Evolutionary conservation across 768 basidiomycete genomes (phyloP), one percentile per base, ranked within the genome.

Genomic region (Podaxis mareebaensis): DNA sequence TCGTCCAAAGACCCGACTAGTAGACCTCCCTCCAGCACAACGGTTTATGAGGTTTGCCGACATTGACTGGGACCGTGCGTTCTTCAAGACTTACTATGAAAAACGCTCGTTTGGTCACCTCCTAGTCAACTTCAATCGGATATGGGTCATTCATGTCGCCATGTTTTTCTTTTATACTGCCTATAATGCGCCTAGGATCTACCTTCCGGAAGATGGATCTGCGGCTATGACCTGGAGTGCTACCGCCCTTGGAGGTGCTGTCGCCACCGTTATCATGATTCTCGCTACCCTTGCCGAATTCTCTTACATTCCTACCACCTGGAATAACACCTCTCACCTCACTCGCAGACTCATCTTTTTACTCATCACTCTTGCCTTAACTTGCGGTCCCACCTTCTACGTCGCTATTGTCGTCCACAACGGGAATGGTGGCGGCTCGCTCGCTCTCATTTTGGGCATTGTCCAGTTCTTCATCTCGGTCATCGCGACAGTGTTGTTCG

Each of bases 61-160:
- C 55, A 89, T 99, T 68, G 96, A 99, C 66, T 99, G 97, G 97
- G 90, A 91, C 70, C 83, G 89, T 28, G 96, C 89, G 3, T 99
- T 99, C 77, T 97, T 95, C 92, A 99, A 99, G 81, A 99, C 96
- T 0, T 99, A 99, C 77, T 95, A 90, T 67, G 97, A 99, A 76
- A 95, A 95, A 72, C 94, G 97, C 33, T 96, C 96, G 0, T 94
- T 96, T 75, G 92, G 95, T 44, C 97, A 99, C 75, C 83, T 99
- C 1, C 85, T 99, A 63, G 96, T 99, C 84, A 98, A 99, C 83
- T 99, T 99, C 82, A 99, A 99, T 79, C 93, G 96, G 53, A 93
- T 99, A 69, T 99, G 97, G 96, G 95, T 99, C 75, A 91, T 96
- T 66, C 97, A 99, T 78, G 81, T 99, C 63, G 86, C 96, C 36